phyloP scores from a whole-genome alignment of 2,329 filamentous ascomycete species.

The Clonostachys chloroleuca region DNA sequence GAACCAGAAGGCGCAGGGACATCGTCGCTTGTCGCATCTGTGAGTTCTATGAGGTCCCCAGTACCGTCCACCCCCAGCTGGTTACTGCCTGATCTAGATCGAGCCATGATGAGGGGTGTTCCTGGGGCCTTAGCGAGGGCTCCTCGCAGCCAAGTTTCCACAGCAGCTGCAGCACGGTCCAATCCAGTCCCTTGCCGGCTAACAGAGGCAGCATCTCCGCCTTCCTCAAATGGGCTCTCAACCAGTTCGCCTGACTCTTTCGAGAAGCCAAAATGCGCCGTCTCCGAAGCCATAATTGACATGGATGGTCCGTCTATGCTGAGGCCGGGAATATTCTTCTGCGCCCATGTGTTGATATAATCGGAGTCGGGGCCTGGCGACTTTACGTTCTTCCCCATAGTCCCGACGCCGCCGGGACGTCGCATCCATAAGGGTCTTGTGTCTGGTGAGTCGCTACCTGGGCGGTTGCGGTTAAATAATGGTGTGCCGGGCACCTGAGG shows the following conservation, averaged over 20 bases:
- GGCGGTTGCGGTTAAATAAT: slow-evolving; percentile 26
- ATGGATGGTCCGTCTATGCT: slow-evolving; percentile 67
- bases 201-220: slow-evolving; percentile 31
- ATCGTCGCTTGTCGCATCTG: slow-evolving; percentile 56
- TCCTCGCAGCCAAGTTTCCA: slow-evolving; percentile 88
- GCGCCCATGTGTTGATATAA: slow-evolving; percentile 78
- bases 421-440: slow-evolving; percentile 59
- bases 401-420: slow-evolving; percentile 85
- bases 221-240: slow-evolving; percentile 45
- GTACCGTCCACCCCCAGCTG: slow-evolving; percentile 26
- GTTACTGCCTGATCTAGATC: slow-evolving; percentile 21
- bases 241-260: slow-evolving; percentile 37
- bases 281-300: slow-evolving; percentile 59
- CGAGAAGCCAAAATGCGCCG: slow-evolving; percentile 51
- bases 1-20: slow-evolving; percentile 18
- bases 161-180: slow-evolving; percentile 79
- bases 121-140: slow-evolving; percentile 62
- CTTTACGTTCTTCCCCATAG: slow-evolving; percentile 65
- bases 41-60: slow-evolving; percentile 68
- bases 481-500: slow-evolving; percentile 24
- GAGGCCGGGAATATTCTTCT: slow-evolving; percentile 76
- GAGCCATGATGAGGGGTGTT: slow-evolving; percentile 40
- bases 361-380: slow-evolving; percentile 81
- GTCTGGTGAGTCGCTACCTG: slow-evolving; percentile 31
- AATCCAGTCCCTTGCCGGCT: slow-evolving; percentile 51